Conservation (phyloP, 495 filamentous ascomycete genomes). For the Xylaria castorea region DNA sequence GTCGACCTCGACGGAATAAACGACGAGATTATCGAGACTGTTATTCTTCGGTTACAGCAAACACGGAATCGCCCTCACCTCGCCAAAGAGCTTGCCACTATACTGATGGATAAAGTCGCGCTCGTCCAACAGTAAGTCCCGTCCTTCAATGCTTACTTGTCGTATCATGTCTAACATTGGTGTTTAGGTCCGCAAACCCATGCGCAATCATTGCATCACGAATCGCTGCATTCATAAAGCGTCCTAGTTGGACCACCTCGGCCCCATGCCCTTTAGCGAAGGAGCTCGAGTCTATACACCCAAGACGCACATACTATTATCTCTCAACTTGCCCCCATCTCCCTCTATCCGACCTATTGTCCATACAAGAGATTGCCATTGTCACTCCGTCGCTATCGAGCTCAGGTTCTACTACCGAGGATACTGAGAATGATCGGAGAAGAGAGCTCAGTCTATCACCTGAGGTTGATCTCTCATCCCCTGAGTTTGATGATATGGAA, state of each 20-base stretch:
- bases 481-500: constrained; percentile 81
- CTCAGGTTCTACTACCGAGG: constrained; percentile 69
- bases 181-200: constrained; percentile 86
- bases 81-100: constrained; percentile 89
- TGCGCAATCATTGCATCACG: constrained; percentile 94
- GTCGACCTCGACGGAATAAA: constrained; percentile 89
- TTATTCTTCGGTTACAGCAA: constrained; percentile 88
- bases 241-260: constrained; percentile 76
- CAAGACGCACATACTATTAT: constrained; percentile 94
- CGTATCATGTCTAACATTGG: constrained; percentile 27
- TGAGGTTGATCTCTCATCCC: constrained; percentile 88
- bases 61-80: constrained; percentile 93
- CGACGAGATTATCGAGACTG: constrained; percentile 92
- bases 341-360: constrained; percentile 76
- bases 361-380: constrained; percentile 61
- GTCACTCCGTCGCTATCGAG: constrained; percentile 88
- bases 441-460: constrained; percentile 84
- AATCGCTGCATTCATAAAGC: constrained; percentile 85
- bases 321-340: constrained; percentile 84
- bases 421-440: constrained; percentile 73
- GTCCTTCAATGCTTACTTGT: constrained; percentile 19
- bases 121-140: constrained; percentile 86
- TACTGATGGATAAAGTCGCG: constrained; percentile 76
- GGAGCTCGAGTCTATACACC: constrained; percentile 89
- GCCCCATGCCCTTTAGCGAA: constrained; percentile 89